phyloP scores from a whole-genome alignment of 805 yeast species.

The Metschnikowia arizonensis region DNA sequence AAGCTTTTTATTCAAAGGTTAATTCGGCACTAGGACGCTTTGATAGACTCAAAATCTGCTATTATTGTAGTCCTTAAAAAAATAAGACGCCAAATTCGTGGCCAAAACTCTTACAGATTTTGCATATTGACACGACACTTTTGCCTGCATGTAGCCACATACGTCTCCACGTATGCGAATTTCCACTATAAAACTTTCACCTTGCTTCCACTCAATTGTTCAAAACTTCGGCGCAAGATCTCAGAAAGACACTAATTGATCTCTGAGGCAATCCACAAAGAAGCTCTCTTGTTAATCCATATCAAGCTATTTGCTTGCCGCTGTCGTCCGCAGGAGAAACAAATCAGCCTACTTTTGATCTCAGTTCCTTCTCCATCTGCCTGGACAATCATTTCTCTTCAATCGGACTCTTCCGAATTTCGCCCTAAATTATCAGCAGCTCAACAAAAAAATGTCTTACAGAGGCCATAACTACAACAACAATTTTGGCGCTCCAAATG shows the following conservation, averaged over 20 bases:
- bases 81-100: neutral
- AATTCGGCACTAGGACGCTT: too few relatives aligned
- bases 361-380: neutral
- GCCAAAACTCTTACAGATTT: neutral
- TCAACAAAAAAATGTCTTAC: constrained; percentile 37
- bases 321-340: neutral
- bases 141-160: neutral
- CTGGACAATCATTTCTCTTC: neutral
- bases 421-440: neutral
- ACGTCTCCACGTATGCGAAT: constrained; percentile 11
- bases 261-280: neutral
- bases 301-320: neutral
- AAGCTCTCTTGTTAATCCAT: neutral
- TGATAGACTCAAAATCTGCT: neutral
- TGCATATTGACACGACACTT: neutral
- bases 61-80: neutral
- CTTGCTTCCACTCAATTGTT: neutral
- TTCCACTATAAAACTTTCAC: constrained; percentile 4
- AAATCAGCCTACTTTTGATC: neutral
- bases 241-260: neutral
- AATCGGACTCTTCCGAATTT: too few relatives aligned
- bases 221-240: neutral
- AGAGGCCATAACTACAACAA: constrained; percentile 37
- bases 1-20: too few relatives aligned
- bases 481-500: constrained; percentile 24